Conservation (phyloP, 164 flowering plant species). For the Warburgia ugandensis region DNA sequence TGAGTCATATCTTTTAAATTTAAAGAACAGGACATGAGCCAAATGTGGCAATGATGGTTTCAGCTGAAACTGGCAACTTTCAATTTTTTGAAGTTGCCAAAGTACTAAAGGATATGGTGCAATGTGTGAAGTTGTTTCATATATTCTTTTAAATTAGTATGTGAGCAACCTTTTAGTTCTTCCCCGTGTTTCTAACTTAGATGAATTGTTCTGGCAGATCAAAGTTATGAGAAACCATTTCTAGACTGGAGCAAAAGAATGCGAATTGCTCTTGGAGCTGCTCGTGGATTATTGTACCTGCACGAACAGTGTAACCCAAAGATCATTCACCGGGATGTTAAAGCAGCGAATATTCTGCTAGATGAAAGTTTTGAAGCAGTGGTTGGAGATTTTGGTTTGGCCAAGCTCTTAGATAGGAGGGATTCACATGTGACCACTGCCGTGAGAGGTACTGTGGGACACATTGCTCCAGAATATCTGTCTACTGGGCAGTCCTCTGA, state of each 20-base stretch:
- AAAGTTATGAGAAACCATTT: constrained; percentile 43
- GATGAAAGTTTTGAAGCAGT: constrained; percentile 93
- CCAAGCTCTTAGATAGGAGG: constrained; percentile 71
- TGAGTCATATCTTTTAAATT: too few relatives aligned
- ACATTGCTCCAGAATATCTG: constrained; percentile 96
- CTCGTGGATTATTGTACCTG: constrained; percentile 82
- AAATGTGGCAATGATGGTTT: too few relatives aligned
- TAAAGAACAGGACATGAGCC: too few relatives aligned
- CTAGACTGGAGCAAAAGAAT: constrained; percentile 86
- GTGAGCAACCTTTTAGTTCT: too few relatives aligned
- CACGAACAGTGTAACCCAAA: constrained; percentile 92
- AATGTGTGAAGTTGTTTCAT: too few relatives aligned
- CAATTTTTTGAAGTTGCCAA: too few relatives aligned
- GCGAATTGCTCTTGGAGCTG: constrained; percentile 76
- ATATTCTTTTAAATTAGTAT: too few relatives aligned
- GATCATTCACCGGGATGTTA: constrained; percentile 95
- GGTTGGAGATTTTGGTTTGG: constrained; percentile 97
- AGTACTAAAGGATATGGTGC: too few relatives aligned
- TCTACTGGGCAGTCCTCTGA: constrained; percentile 98
- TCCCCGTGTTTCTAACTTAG: too few relatives aligned
- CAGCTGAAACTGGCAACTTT: too few relatives aligned
- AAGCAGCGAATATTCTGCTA: constrained; percentile 92
- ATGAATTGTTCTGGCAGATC: constrained; percentile 41
- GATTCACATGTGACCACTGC: constrained; percentile 99
- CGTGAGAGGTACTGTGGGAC: constrained; percentile 93